Percentiles rank a stretch among this genome's conserved stretches.
These are phyloP conservation scores for Trichoderma harzianum DNA, from an alignment of 2,329 filamentous ascomycete genomes.

Conservation along the genomic window DNA sequence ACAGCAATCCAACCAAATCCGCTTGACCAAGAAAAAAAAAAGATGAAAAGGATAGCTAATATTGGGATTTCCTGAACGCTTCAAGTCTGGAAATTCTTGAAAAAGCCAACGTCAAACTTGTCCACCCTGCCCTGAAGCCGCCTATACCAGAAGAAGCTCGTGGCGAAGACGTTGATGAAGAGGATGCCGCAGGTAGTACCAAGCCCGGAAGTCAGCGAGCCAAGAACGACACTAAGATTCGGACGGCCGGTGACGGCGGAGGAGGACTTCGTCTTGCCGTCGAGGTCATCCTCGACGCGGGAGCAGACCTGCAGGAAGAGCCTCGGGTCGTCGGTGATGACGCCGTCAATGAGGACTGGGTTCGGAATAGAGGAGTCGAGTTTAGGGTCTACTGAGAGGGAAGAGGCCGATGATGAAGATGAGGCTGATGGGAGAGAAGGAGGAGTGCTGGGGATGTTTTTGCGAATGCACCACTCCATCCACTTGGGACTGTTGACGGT, in stretches of 20 bases:
- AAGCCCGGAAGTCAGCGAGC: conserved; percentile 19
- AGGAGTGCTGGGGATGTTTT: conserved; percentile 25
- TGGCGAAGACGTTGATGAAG: conserved; percentile 21
- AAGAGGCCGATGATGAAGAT: background rate
- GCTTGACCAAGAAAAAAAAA: background rate
- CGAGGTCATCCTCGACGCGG: conserved; percentile 35
- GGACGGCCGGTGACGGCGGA: background rate
- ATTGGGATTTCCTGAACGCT: background rate
- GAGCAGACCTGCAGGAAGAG: conserved; percentile 61
- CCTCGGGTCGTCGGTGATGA: conserved; percentile 81
- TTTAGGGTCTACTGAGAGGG: background rate
- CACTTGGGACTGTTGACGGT: conserved; percentile 75
- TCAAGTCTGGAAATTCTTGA: background rate
- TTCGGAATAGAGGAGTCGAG: background rate
- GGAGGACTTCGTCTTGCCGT: conserved; percentile 20
- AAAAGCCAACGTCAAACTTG: conserved; percentile 8
- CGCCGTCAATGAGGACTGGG: conserved; percentile 60
- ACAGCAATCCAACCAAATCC: background rate
- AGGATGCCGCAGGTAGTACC: background rate
- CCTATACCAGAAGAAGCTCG: conserved; percentile 4
- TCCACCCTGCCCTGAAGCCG: conserved; percentile 5
- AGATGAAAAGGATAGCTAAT: background rate
- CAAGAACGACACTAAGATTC: conserved; percentile 16
- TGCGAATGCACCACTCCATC: conserved; percentile 75
- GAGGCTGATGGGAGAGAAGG: background rate